A percentile compares a stretch with the other conserved stretches of the same genome.
Conservation (phyloP, 805 yeast species). For the Tetrapisispora pingtungensis region DNA sequence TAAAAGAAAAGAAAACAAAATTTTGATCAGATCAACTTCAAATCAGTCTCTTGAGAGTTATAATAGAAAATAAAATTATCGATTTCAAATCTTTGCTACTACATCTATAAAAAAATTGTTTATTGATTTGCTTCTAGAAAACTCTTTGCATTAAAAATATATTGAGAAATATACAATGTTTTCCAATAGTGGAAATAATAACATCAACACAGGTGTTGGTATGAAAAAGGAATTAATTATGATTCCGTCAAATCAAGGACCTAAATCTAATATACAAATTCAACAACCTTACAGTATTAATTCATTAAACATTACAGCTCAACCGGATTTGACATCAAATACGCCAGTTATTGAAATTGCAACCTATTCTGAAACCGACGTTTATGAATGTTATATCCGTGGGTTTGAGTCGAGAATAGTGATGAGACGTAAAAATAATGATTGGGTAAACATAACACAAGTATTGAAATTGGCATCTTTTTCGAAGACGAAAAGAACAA, state of each 20-base stretch:
- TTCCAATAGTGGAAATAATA: too few species aligned
- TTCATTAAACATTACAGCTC: neutral
- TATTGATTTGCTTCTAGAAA: too few species aligned
- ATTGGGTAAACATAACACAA: conserved; percentile 90
- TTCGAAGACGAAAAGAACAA: conserved; percentile 70
- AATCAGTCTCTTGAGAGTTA: too few species aligned
- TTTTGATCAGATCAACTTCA: too few species aligned
- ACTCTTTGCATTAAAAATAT: neutral
- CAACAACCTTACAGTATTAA: neutral
- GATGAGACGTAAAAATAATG: conserved; percentile 84
- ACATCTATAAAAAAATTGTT: too few species aligned
- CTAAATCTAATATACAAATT: neutral
- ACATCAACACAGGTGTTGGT: too few species aligned
- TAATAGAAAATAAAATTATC: too few species aligned
- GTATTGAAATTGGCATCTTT: conserved; percentile 67
- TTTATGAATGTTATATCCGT: conserved; percentile 52
- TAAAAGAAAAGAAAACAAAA: too few species aligned
- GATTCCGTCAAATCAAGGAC: neutral
- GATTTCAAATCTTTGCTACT: too few species aligned
- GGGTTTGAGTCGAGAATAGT: conserved; percentile 32
- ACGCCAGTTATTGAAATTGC: conserved; percentile 31
- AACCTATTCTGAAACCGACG: conserved; percentile 43
- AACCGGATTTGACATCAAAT: neutral
- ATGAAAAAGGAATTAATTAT: too few species aligned
- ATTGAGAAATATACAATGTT: too few species aligned